Percentiles rank a stretch among this genome's conserved stretches.
phyloP scores from a whole-genome alignment of 495 filamentous ascomycete species.

The Thozetella sp. region DNA sequence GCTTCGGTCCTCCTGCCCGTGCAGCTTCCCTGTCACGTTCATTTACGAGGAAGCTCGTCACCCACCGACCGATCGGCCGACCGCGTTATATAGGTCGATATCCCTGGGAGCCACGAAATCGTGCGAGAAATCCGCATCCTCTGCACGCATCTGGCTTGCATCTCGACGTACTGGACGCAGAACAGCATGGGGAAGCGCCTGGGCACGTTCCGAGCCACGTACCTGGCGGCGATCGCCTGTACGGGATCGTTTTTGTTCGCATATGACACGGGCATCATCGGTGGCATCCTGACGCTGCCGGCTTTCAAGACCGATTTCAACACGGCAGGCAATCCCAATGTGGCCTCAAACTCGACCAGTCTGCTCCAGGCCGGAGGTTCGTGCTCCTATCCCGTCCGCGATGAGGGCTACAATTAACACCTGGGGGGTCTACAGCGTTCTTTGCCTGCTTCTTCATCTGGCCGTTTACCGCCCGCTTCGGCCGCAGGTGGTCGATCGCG shows the following conservation, averaged over 20 bases:
- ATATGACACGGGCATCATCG: conserved; percentile 63
- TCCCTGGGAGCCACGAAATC: neutral
- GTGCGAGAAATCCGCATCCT: neutral
- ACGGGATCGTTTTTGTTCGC: conserved; percentile 26
- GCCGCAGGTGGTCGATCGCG: conserved; percentile 44
- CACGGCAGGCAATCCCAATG: conserved; percentile 35
- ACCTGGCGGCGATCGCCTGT: conserved; percentile 23
- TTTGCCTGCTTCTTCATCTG: conserved; percentile 47
- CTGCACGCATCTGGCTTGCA: neutral
- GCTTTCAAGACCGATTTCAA: conserved; percentile 60
- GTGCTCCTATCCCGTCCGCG: conserved; percentile 15
- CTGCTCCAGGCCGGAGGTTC: conserved; percentile 51
- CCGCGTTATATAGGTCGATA: no score
- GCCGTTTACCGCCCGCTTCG: conserved; percentile 41
- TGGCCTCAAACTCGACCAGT: conserved; percentile 61
- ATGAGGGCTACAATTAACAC: neutral
- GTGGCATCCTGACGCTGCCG: conserved; percentile 53
- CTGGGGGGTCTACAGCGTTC: conserved; percentile 18
- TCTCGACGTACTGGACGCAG: neutral
- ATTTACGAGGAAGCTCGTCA: no score
- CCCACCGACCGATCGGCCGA: no score
- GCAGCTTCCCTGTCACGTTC: no score
- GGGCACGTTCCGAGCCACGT: conserved; percentile 22
- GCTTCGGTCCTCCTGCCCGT: no score
- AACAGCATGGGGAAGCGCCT: conserved; percentile 16